Evolutionary conservation across 306 rosid species (phyloP), one percentile per base, ranked within the genome.

Genomic region (Dryas alaskensis): DNA sequence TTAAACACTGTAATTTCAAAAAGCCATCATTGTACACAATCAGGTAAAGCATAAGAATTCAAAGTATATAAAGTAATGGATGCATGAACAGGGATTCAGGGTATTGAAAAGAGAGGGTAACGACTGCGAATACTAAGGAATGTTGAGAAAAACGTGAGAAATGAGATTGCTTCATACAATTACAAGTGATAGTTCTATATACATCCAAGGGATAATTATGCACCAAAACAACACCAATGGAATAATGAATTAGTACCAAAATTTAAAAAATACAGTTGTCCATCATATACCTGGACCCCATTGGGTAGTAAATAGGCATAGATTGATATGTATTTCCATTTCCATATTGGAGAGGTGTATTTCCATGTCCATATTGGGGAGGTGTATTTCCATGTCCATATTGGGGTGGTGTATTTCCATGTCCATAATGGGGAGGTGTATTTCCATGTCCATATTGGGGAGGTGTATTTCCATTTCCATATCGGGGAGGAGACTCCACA

Each of bases 401-500:
- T 48, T 27, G 58, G 50, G 72, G 72, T 25, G 72, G 72, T 16
- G 49, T 4, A 43, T 63, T 70, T 59, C 66, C 76, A 76, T 67
- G 46, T 58, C 80, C 80, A 67, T 46, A 17, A 8, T 42, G 66
- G 25, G 60, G 39, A 57, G 60, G 39, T 39, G 47, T 31, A 39
- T 69, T 54, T 48, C 73, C 80, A 22, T 68, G 59, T 70, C 68
- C 81, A 53, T 19, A 19, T 51, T 13, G 42, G 14, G 71, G 71
- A 66, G 74, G 59, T 37, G 73, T 51, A 70, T 80, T 82, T 79
- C 85, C 92, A 81, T 87, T 81, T 76, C 86, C 90, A 80, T 87
- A 74, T 72, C 51, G 85, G 40, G 96, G 90, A 84, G 98, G 94
- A 63, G 96, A 83, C 31, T 82, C 96, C 76, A 81, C 44, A 75